Evolutionary conservation across 2,329 filamentous ascomycete genomes (phyloP).

Genomic region (Trichothecium sympodiale): DNA sequence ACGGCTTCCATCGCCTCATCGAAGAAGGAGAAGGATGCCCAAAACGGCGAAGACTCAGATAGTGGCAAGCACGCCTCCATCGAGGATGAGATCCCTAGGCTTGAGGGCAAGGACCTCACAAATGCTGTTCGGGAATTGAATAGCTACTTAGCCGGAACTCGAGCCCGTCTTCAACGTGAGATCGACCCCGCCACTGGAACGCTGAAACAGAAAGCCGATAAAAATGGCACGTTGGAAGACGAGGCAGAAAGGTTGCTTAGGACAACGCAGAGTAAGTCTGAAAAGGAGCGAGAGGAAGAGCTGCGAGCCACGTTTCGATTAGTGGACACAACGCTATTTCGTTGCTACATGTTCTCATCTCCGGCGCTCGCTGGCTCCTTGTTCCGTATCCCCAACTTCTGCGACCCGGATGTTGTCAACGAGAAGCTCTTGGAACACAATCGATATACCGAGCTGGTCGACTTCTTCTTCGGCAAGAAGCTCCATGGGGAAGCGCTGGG

Average conservation of each 20-base stretch:
- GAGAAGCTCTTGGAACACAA: slow-evolving; percentile 81
- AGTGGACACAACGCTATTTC: slow-evolving; percentile 89
- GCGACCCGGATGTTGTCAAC: slow-evolving; percentile 89
- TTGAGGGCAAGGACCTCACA: slow-evolving; percentile 75
- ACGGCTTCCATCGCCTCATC: slow-evolving; percentile 51
- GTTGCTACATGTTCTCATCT: slow-evolving; percentile 86
- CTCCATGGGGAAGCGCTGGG: slow-evolving; percentile 80
- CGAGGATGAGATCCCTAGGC: slow-evolving; percentile 20
- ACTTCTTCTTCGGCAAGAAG: slow-evolving; percentile 93
- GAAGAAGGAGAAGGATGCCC: slow-evolving; percentile 33
- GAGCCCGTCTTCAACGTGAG: slow-evolving; percentile 51
- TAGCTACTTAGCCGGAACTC: slow-evolving; percentile 78
- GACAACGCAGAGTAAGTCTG: slow-evolving; percentile 31
- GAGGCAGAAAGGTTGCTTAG: slow-evolving; percentile 46
- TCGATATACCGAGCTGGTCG: slow-evolving; percentile 88
- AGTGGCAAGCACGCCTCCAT: slow-evolving; percentile 34
- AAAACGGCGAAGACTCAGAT: slow-evolving; percentile 40
- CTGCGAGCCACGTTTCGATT: slow-evolving; percentile 68
- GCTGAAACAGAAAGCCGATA: slow-evolving; percentile 38
- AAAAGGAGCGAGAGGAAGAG: slow-evolving; percentile 56
- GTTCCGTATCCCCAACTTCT: slow-evolving; percentile 94
- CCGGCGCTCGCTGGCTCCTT: slow-evolving; percentile 78
- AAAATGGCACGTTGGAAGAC: slow-evolving; percentile 33
- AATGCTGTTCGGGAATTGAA: slow-evolving; percentile 74
- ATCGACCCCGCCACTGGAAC: slow-evolving; percentile 53